Base-by-base conservation (phyloP, 257 asterid genomes). In the Nicotiana undulata region DNA sequence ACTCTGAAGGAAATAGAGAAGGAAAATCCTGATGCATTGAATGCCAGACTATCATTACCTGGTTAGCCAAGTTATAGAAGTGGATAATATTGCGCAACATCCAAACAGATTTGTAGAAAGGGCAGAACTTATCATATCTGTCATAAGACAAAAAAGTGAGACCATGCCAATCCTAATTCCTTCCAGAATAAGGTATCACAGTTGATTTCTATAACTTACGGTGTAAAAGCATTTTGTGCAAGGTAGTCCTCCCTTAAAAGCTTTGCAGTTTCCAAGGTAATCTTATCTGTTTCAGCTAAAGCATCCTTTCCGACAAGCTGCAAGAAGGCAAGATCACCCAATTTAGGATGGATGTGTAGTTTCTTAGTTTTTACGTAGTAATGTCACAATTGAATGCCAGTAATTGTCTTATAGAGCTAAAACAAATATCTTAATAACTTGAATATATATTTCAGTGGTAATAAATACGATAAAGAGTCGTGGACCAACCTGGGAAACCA, bases 231-330 rank as follows among this genome's bases (percentile, higher is more conserved):
- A 89, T 96, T 96, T 89, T 96, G 99, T 44, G 99, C 98, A 59
- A 96, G 98, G 87, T 96, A 96, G 87, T 96, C 98, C 91, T 96
- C 99, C 88, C 99, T 94, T 93, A 96, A 88, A 78, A 96, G 99
- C 88, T 96, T 96, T 29, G 99, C 98, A 72, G 99, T 96, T 89
- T 96, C 99, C 86, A 96, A 87, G 51, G 95, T 92, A 85, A 96
- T 93, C 87, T 96, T 96, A 89, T 96, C 99, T 66, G 98, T 83
- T 86, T 96, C 99, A 34, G 99, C 99, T 52, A 96, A 84, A 85
- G 99, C 99, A 87, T 96, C 99, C 89, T 96, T 96, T 61, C 99
- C 99, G 9, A 96, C 99, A 9, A 96, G 96, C 99, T 96, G 95
- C 89, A 87, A 87, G 80, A 63, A 83, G 81, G 55, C 58, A 85